Percentiles rank a stretch among this genome's conserved stretches.
Conservation (phyloP, 2,329 filamentous ascomycete species). For the Endothia cerciana region DNA sequence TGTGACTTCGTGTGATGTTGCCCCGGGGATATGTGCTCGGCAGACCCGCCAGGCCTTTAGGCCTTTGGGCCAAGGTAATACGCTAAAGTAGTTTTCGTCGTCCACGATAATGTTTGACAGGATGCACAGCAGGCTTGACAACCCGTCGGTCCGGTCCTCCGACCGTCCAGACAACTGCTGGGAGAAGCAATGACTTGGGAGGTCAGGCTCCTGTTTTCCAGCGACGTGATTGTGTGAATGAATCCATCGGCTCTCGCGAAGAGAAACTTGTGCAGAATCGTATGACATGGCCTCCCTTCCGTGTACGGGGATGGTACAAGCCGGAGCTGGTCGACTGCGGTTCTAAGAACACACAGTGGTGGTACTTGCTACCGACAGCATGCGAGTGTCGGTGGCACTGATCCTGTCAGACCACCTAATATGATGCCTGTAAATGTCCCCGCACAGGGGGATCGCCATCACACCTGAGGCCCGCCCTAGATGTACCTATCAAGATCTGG, state of each 20-base stretch:
- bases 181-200: neutral
- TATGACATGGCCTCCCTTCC: neutral
- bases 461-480: too few relatives aligned
- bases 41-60: neutral
- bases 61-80: too few relatives aligned
- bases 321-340: neutral
- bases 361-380: neutral
- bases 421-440: too few relatives aligned
- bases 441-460: too few relatives aligned
- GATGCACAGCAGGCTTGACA: neutral
- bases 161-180: neutral
- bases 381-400: neutral
- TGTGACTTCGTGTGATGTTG: neutral
- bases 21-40: neutral
- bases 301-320: neutral
- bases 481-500: neutral
- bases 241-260: neutral
- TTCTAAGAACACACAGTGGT: neutral
- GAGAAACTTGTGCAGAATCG: too few relatives aligned
- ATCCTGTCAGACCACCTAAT: neutral
- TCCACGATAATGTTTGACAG: neutral
- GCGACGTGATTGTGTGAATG: neutral
- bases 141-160: neutral
- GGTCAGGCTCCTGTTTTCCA: neutral
- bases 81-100: too few relatives aligned